Percentiles rank a stretch among this genome's conserved stretches.
Evolutionary conservation across 768 basidiomycete species (phyloP).

Genomic region (Russula vinacea): DNA sequence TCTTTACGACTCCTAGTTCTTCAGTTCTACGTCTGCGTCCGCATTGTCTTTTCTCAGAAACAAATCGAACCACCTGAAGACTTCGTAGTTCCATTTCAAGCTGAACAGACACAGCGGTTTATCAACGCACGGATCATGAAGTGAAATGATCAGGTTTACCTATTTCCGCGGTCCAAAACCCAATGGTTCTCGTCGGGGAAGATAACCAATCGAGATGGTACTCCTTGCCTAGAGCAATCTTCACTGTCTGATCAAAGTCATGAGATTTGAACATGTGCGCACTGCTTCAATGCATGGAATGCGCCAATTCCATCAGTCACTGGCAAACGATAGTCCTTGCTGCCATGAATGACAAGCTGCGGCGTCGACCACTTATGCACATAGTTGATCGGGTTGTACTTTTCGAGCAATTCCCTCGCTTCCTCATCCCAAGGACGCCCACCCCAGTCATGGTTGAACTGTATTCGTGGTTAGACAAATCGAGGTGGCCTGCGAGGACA

Average conservation of each 20-base stretch:
- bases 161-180: conserved; percentile 80
- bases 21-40: conserved; percentile 6
- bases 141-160: conserved; percentile 39
- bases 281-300: conserved; percentile 86
- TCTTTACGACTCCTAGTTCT: conserved; percentile 7
- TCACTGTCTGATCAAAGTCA: background rate
- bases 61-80: conserved; percentile 84
- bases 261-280: conserved; percentile 36
- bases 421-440: conserved; percentile 74
- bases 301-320: conserved; percentile 81
- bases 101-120: conserved; percentile 38
- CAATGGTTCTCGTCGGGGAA: conserved; percentile 94
- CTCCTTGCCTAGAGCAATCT: conserved; percentile 48
- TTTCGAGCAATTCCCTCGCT: conserved; percentile 50
- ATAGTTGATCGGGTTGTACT: conserved; percentile 79
- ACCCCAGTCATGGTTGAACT: conserved; percentile 89
- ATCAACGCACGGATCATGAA: background rate
- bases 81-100: conserved; percentile 93
- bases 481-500: background rate
- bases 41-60: conserved; percentile 46
- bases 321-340: conserved; percentile 84
- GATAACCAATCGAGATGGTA: conserved; percentile 74
- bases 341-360: conserved; percentile 78
- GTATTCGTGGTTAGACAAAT: background rate
- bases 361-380: conserved; percentile 86